These are phyloP conservation scores for Diddensiella transvaalensis DNA, from an alignment of 805 yeast species.

Conservation along the genomic window DNA sequence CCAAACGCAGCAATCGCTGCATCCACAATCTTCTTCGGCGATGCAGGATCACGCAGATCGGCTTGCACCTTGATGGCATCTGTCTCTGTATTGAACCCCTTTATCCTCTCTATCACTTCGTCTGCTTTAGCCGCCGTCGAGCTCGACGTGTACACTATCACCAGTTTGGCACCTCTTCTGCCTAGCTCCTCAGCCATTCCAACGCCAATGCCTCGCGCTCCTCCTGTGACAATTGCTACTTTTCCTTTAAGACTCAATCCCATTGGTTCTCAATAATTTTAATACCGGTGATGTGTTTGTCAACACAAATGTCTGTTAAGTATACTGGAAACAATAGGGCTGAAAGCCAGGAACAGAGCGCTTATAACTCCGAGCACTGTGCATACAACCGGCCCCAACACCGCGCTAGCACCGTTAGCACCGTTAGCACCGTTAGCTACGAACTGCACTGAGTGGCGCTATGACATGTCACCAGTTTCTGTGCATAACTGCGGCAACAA, in stretches of 20 bases:
- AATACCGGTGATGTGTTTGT: too few species aligned
- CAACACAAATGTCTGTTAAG: too few species aligned
- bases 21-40: constrained; percentile 8
- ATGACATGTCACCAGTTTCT: too few species aligned
- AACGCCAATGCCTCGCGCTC: constrained; percentile 50
- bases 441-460: too few species aligned
- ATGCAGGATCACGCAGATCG: constrained; percentile 11
- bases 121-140: constrained; percentile 13
- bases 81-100: constrained; percentile 2
- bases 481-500: too few species aligned
- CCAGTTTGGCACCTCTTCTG: constrained; percentile 41
- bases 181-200: constrained; percentile 47
- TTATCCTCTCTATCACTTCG: constrained; percentile 9
- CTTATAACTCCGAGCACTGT: too few species aligned
- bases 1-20: constrained; percentile 4
- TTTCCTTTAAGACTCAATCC: constrained; percentile 19
- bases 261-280: too few species aligned
- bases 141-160: constrained; percentile 22
- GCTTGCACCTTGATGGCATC: constrained; percentile 16
- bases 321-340: too few species aligned
- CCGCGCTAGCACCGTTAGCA: too few species aligned
- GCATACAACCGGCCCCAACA: too few species aligned
- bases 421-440: too few species aligned
- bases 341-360: too few species aligned
- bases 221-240: constrained; percentile 42